These are phyloP conservation scores for Lolium perenne DNA, from an alignment of 176 grass and related monocot genomes.

Conservation along the genomic window DNA sequence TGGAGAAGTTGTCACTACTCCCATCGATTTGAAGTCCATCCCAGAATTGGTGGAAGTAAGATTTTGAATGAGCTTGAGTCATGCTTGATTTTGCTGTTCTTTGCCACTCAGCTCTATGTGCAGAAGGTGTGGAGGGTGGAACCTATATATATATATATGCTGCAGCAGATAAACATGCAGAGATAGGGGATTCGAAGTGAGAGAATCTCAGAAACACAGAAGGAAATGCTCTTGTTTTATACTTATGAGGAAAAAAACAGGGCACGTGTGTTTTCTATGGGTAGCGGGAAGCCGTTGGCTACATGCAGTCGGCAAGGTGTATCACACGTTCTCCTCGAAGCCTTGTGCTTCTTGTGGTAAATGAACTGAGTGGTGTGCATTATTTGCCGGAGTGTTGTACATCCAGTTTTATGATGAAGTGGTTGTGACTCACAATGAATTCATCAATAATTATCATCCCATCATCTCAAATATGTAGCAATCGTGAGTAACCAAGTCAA, in stretches of 20 bases:
- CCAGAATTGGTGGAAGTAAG: constrained; percentile 48
- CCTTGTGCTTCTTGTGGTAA: neutral
- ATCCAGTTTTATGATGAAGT: constrained; percentile 24
- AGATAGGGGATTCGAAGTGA: constrained; percentile 26
- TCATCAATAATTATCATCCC: neutral
- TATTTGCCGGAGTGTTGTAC: constrained; percentile 35
- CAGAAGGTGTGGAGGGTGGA: constrained; percentile 34
- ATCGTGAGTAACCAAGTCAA: constrained; percentile 17
- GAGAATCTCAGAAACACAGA: constrained; percentile 47
- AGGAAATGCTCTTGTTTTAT: constrained; percentile 40
- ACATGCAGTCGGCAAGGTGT: constrained; percentile 2
- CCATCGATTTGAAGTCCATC: constrained; percentile 54
- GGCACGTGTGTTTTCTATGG: constrained; percentile 9
- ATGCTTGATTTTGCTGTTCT: constrained; percentile 47
- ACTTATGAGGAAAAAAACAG: constrained; percentile 54
- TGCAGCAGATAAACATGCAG: constrained; percentile 41
- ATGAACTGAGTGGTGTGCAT: constrained; percentile 36
- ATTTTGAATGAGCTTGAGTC: constrained; percentile 53
- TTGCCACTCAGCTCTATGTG: constrained; percentile 38
- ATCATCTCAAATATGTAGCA: neutral
- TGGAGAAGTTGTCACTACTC: constrained; percentile 51
- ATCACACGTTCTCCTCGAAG: constrained; percentile 9
- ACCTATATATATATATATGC: constrained; percentile 52
- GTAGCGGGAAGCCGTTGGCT: constrained; percentile 22
- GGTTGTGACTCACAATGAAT: constrained; percentile 14